Percentiles rank a stretch among this genome's conserved stretches.
Evolutionary conservation across 495 filamentous ascomycete genomes (phyloP).

Genomic region (Rhizodiscina lignyota): DNA sequence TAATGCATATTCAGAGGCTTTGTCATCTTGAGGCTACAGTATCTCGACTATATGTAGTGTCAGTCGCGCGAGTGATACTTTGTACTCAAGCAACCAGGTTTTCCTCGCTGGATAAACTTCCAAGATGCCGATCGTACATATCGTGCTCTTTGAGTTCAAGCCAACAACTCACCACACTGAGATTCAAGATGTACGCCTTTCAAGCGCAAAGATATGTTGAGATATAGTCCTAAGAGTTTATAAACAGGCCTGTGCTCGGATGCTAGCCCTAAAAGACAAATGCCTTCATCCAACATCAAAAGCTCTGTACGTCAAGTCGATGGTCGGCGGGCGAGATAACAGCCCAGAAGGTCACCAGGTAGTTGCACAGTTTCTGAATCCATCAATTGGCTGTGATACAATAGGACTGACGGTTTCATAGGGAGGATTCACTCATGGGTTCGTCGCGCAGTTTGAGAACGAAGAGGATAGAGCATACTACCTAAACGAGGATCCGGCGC

Average conservation of each 20-base stretch:
- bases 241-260: slow-evolving; percentile 21
- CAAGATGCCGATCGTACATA: slow-evolving; percentile 38
- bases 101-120: no score
- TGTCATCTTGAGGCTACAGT: no score
- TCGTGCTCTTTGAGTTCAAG: slow-evolving; percentile 48
- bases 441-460: slow-evolving; percentile 43
- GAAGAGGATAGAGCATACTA: slow-evolving; percentile 22
- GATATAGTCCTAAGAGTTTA: slow-evolving; percentile 3
- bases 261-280: slow-evolving; percentile 20
- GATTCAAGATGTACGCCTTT: slow-evolving; percentile 32
- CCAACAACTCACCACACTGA: slow-evolving; percentile 19
- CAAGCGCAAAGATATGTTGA: background rate
- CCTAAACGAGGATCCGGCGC: slow-evolving; percentile 24
- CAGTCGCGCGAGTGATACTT: no score
- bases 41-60: no score
- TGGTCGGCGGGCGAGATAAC: slow-evolving; percentile 45
- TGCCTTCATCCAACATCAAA: slow-evolving; percentile 33
- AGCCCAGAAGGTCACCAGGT: slow-evolving; percentile 49
- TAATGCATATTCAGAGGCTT: no score
- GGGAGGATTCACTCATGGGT: slow-evolving; percentile 41
- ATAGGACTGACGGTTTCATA: no score
- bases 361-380: no score
- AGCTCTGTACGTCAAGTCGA: slow-evolving; percentile 39
- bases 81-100: no score
- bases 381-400: no score